These are phyloP conservation scores for Graphiopsis chlorocephala DNA, from an alignment of 2,329 filamentous ascomycete genomes.

Conservation along the genomic window DNA sequence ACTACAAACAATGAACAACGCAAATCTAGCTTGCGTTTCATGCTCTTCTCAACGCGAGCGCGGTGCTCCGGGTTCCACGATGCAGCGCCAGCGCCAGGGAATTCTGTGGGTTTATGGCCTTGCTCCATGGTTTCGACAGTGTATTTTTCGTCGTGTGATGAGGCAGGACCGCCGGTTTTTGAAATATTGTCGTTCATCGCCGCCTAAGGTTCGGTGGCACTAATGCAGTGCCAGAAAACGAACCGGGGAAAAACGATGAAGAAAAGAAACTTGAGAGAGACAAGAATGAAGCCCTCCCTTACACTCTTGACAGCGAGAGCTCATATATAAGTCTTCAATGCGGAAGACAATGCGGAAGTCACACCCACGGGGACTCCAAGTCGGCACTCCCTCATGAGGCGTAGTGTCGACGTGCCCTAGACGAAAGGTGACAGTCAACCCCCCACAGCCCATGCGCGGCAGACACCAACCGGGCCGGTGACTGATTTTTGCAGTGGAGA, in stretches of 20 bases:
- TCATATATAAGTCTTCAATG: neutral
- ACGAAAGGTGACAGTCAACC: neutral
- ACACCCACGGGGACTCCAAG: slow-evolving; percentile 2
- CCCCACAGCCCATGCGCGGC: slow-evolving; percentile 1
- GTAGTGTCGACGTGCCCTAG: neutral
- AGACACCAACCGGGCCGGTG: neutral
- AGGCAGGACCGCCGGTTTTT: slow-evolving; percentile 1
- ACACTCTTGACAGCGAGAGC: neutral
- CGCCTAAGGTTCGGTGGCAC: slow-evolving; percentile 1
- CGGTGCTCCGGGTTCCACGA: slow-evolving; percentile 11
- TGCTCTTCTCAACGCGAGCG: slow-evolving; percentile 15
- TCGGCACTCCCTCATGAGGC: slow-evolving; percentile 9
- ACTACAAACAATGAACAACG: neutral
- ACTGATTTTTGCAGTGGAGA: slow-evolving; percentile 10
- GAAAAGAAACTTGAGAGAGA: slow-evolving; percentile 3
- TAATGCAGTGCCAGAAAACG: slow-evolving; percentile 6
- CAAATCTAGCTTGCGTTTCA: slow-evolving; percentile 6
- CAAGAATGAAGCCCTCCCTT: neutral
- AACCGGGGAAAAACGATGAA: neutral
- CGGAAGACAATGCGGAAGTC: neutral
- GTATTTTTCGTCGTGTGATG: slow-evolving; percentile 11
- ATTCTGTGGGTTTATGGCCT: neutral
- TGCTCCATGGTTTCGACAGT: slow-evolving; percentile 13
- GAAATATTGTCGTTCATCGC: slow-evolving; percentile 12
- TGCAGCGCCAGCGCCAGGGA: slow-evolving; percentile 10